phyloP scores from a whole-genome alignment of 1,284 basidiomycete genomes.

The Pseudozyma sp. region DNA sequence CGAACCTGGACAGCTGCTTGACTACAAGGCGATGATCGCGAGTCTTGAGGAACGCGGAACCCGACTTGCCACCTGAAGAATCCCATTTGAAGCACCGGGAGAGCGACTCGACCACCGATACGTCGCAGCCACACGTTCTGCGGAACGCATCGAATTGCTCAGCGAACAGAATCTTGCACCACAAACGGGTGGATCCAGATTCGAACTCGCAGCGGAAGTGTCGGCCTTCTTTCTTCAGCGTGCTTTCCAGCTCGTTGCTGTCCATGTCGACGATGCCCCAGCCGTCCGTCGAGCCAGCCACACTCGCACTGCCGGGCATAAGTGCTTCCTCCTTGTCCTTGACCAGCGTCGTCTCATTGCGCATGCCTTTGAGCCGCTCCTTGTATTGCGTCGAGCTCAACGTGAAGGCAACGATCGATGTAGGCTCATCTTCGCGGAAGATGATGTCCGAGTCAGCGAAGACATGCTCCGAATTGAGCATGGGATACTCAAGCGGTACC shows the following conservation, averaged over 20 bases:
- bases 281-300: conserved; percentile 30
- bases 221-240: conserved; percentile 60
- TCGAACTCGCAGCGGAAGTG: conserved; percentile 68
- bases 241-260: conserved; percentile 49
- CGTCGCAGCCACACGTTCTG: conserved; percentile 90
- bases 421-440: conserved; percentile 96
- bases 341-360: conserved; percentile 30
- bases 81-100: conserved; percentile 97
- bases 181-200: conserved; percentile 85
- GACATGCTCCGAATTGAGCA: conserved; percentile 73
- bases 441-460: conserved; percentile 90
- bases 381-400: conserved; percentile 87
- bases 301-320: conserved; percentile 76
- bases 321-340: conserved; percentile 45
- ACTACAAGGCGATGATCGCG: conserved; percentile 97
- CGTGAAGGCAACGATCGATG: conserved; percentile 95
- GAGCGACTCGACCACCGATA: conserved; percentile 91
- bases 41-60: conserved; percentile 90
- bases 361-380: conserved; percentile 59
- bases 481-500: conserved; percentile 73
- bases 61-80: conserved; percentile 93
- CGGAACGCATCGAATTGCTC: conserved; percentile 97
- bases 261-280: conserved; percentile 47
- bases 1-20: conserved; percentile 91
- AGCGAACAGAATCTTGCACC: conserved; percentile 91